These are phyloP conservation scores for Coprinopsis strossmayeri DNA, from an alignment of 768 basidiomycete species.

Conservation along the genomic window DNA sequence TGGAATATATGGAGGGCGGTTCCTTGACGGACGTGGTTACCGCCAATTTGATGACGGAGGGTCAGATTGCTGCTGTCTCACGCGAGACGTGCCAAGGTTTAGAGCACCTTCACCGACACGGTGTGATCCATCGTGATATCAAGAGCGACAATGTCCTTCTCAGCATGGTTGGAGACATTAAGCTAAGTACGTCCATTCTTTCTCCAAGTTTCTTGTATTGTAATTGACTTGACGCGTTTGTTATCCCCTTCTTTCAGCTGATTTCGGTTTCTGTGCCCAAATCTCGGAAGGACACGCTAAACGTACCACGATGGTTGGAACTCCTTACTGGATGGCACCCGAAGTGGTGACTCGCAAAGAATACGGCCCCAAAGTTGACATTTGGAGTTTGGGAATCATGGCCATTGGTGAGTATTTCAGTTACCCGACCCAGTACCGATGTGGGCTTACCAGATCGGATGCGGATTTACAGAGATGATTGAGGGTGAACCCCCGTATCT, in stretches of 20 bases:
- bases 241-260: slow-evolving; percentile 45
- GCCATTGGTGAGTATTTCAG: slow-evolving; percentile 64
- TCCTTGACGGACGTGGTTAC: slow-evolving; percentile 94
- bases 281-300: slow-evolving; percentile 88
- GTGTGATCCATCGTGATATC: slow-evolving; percentile 98
- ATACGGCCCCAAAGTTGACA: slow-evolving; percentile 97
- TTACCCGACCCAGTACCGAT: background rate
- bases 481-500: slow-evolving; percentile 96
- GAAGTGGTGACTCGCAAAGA: slow-evolving; percentile 97
- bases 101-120: slow-evolving; percentile 91
- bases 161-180: slow-evolving; percentile 92
- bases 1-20: slow-evolving; percentile 99
- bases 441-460: too few species aligned
- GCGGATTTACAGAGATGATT: slow-evolving; percentile 76
- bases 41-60: slow-evolving; percentile 95
- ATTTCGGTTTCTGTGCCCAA: slow-evolving; percentile 98
- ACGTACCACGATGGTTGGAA: slow-evolving; percentile 97
- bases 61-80: slow-evolving; percentile 95
- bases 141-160: slow-evolving; percentile 97
- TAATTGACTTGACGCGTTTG: slow-evolving; percentile 6
- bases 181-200: slow-evolving; percentile 70
- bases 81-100: slow-evolving; percentile 90
- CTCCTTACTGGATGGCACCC: slow-evolving; percentile 99
- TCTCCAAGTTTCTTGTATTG: background rate
- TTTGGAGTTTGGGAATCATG: slow-evolving; percentile 96